Conservation (phyloP, 106 monocot species). For the Vanilla planifolia region DNA sequence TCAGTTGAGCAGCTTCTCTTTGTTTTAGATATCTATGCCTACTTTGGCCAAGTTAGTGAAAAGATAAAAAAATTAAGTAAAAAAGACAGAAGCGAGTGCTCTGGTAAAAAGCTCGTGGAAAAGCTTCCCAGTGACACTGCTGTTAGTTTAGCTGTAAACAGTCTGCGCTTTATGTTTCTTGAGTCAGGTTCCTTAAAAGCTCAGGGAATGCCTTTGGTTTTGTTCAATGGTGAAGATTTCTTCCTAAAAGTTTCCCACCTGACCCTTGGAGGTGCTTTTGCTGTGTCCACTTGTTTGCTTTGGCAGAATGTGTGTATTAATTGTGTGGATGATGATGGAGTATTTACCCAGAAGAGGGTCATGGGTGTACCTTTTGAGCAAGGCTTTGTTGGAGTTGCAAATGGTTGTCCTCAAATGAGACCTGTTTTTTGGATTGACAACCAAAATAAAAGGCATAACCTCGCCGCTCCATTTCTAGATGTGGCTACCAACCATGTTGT, state of each 20-base stretch:
- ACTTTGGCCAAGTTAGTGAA: conserved; percentile 87
- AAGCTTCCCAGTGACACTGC: conserved; percentile 89
- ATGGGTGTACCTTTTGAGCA: conserved; percentile 12
- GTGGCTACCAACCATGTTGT: conserved; percentile 67
- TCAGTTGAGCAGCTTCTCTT: conserved; percentile 95
- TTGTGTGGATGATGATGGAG: conserved; percentile 58
- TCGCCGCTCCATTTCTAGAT: conserved; percentile 57
- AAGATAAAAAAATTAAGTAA: conserved; percentile 54
- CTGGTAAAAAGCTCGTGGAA: conserved; percentile 42
- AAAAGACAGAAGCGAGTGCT: conserved; percentile 21
- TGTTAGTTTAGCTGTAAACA: conserved; percentile 62
- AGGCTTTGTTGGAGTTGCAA: conserved; percentile 11
- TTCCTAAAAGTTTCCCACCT: conserved; percentile 82
- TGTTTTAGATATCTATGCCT: conserved; percentile 80
- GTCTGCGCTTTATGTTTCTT: conserved; percentile 63
- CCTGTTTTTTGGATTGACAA: conserved; percentile 87
- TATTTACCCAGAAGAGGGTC: conserved; percentile 20
- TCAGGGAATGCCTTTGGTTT: conserved; percentile 64
- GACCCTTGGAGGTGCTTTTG: conserved; percentile 92
- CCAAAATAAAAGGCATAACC: conserved; percentile 13
- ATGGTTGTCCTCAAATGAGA: conserved; percentile 66
- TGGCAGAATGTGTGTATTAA: conserved; percentile 66
- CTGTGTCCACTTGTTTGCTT: conserved; percentile 62
- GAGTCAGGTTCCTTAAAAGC: conserved; percentile 39
- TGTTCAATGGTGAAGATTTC: conserved; percentile 70